Conservation (phyloP, 441 rosid species). For the Arabidopsis hybrid region DNA sequence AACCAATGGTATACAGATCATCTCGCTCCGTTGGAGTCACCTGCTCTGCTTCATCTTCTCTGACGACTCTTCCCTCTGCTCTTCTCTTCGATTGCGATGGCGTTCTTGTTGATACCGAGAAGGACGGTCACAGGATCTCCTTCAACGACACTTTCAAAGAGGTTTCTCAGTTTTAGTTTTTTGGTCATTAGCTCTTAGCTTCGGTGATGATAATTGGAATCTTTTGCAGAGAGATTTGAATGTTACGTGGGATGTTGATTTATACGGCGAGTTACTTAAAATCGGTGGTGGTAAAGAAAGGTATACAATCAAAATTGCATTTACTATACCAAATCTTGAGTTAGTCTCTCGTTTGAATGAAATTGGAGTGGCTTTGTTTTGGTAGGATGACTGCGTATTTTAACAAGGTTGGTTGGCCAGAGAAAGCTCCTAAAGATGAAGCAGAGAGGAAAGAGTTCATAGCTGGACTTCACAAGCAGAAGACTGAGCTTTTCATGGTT, state of each 20-base stretch:
- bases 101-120: conserved; percentile 95
- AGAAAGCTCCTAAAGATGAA: conserved; percentile 85
- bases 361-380: conserved; percentile 9
- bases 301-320: conserved; percentile 42
- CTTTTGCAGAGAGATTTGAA: conserved; percentile 72
- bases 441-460: conserved; percentile 85
- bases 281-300: conserved; percentile 98
- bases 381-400: conserved; percentile 93
- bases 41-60: conserved; percentile 55
- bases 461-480: conserved; percentile 88
- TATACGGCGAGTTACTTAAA: conserved; percentile 91
- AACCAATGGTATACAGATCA: not conserved
- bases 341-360: conserved; percentile 5
- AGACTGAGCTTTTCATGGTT: conserved; percentile 91
- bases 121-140: conserved; percentile 94
- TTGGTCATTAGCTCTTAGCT: not conserved
- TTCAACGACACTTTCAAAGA: conserved; percentile 93
- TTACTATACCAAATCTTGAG: not conserved
- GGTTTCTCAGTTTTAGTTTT: conserved; percentile 42
- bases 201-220: not conserved
- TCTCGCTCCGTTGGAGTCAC: conserved; percentile 37
- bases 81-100: conserved; percentile 95
- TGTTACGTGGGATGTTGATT: conserved; percentile 90
- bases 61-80: conserved; percentile 72
- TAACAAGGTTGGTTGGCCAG: conserved; percentile 89